phyloP scores from a whole-genome alignment of 164 flowering plant species.

The Dillenia turbinata region DNA sequence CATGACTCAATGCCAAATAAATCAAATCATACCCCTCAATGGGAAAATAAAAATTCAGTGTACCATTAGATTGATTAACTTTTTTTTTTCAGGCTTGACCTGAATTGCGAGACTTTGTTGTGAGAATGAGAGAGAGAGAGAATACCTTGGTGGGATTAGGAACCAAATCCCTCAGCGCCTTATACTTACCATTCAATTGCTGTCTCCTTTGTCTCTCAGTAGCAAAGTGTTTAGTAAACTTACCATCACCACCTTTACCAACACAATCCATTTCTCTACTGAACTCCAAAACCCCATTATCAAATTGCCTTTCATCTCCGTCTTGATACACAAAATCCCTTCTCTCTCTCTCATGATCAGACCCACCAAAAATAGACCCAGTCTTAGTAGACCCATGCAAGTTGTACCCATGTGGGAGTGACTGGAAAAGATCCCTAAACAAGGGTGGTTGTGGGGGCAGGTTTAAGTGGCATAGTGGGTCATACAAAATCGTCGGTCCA shows the following conservation, averaged over 20 bases:
- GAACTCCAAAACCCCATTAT: conserved; percentile 58
- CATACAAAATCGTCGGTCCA: conserved; percentile 30
- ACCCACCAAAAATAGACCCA: conserved; percentile 43
- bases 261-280: conserved; percentile 29
- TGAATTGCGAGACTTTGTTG: background rate
- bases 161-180: conserved; percentile 48
- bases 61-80: too few relatives aligned
- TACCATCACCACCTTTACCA: conserved; percentile 30
- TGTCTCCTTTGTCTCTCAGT: conserved; percentile 80
- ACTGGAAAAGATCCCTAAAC: conserved; percentile 55
- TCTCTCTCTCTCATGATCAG: conserved; percentile 48
- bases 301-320: conserved; percentile 37
- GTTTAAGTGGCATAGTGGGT: conserved; percentile 60
- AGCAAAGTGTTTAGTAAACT: conserved; percentile 44
- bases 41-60: background rate
- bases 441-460: conserved; percentile 74
- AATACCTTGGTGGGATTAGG: conserved; percentile 85
- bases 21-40: background rate
- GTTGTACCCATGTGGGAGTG: conserved; percentile 48
- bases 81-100: too few relatives aligned
- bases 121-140: conserved; percentile 6
- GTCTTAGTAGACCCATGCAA: conserved; percentile 19
- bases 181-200: conserved; percentile 53
- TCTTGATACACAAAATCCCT: conserved; percentile 27
- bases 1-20: background rate